A percentile compares a stretch with the other conserved stretches of the same genome.
Conservation (phyloP, 352 stramenopile species). For the Phytophthora rubi region DNA sequence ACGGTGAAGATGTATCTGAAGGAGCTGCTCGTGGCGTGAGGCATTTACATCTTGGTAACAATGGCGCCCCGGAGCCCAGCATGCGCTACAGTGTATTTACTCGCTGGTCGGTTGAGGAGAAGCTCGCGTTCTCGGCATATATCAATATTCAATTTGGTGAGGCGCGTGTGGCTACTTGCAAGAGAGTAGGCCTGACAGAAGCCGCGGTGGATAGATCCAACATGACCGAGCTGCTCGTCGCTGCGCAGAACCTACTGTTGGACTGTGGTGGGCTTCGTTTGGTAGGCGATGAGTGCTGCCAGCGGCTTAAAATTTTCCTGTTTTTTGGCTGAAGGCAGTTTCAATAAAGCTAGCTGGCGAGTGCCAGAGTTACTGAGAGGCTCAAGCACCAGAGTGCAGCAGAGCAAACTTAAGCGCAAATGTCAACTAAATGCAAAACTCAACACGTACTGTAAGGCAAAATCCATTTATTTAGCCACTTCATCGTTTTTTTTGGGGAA, state of each 20-base stretch:
- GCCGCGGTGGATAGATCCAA: constrained; percentile 55
- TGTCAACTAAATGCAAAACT: background rate
- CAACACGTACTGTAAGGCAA: background rate
- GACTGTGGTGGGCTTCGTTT: constrained; percentile 56
- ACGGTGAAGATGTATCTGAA: constrained; percentile 26
- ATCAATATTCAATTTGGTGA: constrained; percentile 69
- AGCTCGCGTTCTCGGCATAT: constrained; percentile 50
- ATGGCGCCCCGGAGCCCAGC: constrained; percentile 9
- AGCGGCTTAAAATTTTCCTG: constrained; percentile 79
- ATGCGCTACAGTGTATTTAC: constrained; percentile 58
- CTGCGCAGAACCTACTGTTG: constrained; percentile 71
- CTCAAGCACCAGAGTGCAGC: background rate
- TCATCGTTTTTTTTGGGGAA: no score
- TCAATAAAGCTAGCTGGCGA: background rate
- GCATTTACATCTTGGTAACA: constrained; percentile 26
- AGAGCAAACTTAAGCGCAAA: background rate
- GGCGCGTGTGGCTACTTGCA: constrained; percentile 61
- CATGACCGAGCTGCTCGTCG: constrained; percentile 54
- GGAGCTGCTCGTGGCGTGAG: constrained; percentile 31
- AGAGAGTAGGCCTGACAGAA: constrained; percentile 71
- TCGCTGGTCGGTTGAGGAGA: constrained; percentile 57
- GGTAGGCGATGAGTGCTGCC: constrained; percentile 54
- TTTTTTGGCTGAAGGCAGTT: constrained; percentile 55
- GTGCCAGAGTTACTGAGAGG: background rate
- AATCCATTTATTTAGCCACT: background rate